Percentiles rank a stretch among this genome's conserved stretches.
phyloP scores from a whole-genome alignment of 371 early-diverging fungal genomes.

The Mortierella sp. region DNA sequence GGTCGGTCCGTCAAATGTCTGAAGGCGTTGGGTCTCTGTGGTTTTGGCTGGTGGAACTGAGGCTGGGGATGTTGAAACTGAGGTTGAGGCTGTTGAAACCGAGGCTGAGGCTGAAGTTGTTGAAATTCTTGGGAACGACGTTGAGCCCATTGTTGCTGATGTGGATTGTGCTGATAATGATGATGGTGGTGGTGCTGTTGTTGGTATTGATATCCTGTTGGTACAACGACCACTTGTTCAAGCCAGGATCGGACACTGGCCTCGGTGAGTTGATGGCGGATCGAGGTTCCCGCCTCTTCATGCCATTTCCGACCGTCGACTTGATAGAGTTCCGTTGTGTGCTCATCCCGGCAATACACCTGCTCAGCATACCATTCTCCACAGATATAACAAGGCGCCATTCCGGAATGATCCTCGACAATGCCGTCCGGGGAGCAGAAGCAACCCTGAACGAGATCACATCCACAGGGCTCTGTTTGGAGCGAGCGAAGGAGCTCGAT shows the following conservation, averaged over 20 bases:
- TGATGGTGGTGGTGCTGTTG: not conserved
- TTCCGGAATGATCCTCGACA: slow-evolving; percentile 38
- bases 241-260: slow-evolving; percentile 32
- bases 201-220: not conserved
- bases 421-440: slow-evolving; percentile 35
- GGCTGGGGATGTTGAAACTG: slow-evolving; percentile 5
- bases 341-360: slow-evolving; percentile 21
- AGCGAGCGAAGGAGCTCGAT: slow-evolving; percentile 34
- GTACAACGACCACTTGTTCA: slow-evolving; percentile 28
- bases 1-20: not conserved
- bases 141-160: slow-evolving; percentile 1
- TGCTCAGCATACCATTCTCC: slow-evolving; percentile 51
- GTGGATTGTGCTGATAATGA: not conserved
- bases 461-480: slow-evolving; percentile 38
- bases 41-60: slow-evolving; percentile 1
- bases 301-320: slow-evolving; percentile 45
- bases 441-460: slow-evolving; percentile 43
- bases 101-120: not conserved
- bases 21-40: not conserved
- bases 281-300: slow-evolving; percentile 27
- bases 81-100: not conserved
- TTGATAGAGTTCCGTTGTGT: slow-evolving; percentile 13
- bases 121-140: too few relatives aligned
- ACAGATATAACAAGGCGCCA: slow-evolving; percentile 45
- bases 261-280: slow-evolving; percentile 36